Evolutionary conservation across 345 rosid species (phyloP).

Genomic region (Theobroma cacao): DNA sequence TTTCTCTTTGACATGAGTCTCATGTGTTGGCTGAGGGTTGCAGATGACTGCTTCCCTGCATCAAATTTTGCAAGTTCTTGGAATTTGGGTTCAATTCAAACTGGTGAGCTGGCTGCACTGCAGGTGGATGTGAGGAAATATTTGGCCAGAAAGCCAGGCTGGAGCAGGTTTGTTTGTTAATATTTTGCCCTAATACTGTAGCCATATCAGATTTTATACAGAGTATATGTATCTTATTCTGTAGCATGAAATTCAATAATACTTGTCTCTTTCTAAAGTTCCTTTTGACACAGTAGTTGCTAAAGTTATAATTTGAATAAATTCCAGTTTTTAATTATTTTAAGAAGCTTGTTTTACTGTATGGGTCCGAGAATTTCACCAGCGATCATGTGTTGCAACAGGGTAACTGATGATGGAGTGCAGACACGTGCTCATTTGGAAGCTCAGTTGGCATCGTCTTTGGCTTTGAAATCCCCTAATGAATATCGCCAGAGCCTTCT

Average conservation of each 20-base stretch:
- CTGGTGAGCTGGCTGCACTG: conserved; percentile 88
- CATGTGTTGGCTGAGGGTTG: conserved; percentile 97
- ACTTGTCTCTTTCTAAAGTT: not conserved
- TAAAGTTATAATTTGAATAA: not conserved
- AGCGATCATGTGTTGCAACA: conserved; percentile 20
- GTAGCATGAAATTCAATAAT: not conserved
- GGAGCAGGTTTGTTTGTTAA: conserved; percentile 73
- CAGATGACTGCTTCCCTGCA: conserved; percentile 98
- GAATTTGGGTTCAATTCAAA: conserved; percentile 83
- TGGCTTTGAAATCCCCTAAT: conserved; percentile 75
- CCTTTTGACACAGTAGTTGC: not conserved
- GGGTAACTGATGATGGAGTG: conserved; percentile 95
- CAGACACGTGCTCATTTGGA: conserved; percentile 97
- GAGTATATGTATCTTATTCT: not conserved
- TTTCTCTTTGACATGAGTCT: conserved; percentile 87
- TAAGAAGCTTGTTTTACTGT: not conserved
- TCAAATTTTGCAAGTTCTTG: conserved; percentile 93
- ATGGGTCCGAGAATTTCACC: conserved; percentile 11
- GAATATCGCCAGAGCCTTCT: conserved; percentile 97
- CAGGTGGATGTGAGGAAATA: conserved; percentile 95
- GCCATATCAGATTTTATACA: not conserved
- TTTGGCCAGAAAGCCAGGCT: conserved; percentile 94
- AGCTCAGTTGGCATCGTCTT: conserved; percentile 88
- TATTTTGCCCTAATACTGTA: not conserved
- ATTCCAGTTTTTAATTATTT: not conserved